Conservation (phyloP, 495 filamentous ascomycete genomes). For the Hapsidospora chrysogenum region DNA sequence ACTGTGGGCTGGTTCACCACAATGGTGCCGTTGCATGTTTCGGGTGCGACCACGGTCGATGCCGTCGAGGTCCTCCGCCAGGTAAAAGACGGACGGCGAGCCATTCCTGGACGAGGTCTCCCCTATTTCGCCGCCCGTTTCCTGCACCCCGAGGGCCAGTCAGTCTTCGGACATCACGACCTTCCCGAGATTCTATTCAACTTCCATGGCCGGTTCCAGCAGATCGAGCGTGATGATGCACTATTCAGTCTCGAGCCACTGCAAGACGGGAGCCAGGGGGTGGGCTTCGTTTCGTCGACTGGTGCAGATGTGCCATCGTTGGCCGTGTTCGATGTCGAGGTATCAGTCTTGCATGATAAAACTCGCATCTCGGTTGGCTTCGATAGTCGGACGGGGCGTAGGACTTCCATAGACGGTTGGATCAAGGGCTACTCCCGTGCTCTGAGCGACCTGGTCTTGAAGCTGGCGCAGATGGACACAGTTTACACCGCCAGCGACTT, state of each 20-base stretch:
- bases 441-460: background rate
- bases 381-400: background rate
- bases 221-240: background rate
- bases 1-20: conserved; percentile 34
- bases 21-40: conserved; percentile 15
- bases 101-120: background rate
- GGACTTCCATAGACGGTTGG: background rate
- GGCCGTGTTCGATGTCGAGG: background rate
- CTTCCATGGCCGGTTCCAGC: background rate
- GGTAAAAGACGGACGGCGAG: background rate
- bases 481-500: background rate
- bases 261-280: background rate
- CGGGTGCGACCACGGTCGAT: background rate
- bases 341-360: too few species aligned
- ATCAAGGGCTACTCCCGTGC: background rate
- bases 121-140: background rate
- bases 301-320: background rate
- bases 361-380: too few species aligned
- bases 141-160: background rate
- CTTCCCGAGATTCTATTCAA: background rate
- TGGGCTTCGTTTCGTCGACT: too few species aligned
- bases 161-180: background rate
- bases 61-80: background rate
- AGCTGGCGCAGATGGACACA: background rate
- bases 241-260: background rate